Percentiles rank a stretch among this genome's conserved stretches.
Evolutionary conservation across 2,329 filamentous ascomycete genomes (phyloP).

Genomic region (Metarhizium album): DNA sequence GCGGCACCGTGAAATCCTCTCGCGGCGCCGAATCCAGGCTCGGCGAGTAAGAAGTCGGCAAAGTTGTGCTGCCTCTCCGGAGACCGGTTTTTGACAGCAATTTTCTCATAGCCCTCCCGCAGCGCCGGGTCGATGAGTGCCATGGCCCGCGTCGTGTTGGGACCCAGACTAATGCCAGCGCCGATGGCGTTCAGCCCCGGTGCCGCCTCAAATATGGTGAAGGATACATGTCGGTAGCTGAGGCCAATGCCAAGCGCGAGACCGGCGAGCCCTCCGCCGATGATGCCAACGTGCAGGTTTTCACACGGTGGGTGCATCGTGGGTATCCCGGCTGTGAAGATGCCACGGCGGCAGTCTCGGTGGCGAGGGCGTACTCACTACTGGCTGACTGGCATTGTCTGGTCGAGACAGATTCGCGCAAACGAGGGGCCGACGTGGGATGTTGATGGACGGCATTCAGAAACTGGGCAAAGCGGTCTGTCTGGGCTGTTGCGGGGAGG

Average conservation of each 20-base stretch:
- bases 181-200: conserved; percentile 33
- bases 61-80: conserved; percentile 2
- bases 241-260: conserved; percentile 37
- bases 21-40: not conserved
- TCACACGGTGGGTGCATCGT: not conserved
- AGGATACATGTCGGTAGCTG: conserved; percentile 28
- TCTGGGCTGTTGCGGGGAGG: no score
- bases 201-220: conserved; percentile 36
- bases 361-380: no score
- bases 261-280: conserved; percentile 42
- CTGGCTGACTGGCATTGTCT: no score
- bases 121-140: conserved; percentile 24
- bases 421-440: no score
- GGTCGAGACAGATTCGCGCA: no score
- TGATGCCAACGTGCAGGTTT: conserved; percentile 23
- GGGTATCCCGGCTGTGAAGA: not conserved
- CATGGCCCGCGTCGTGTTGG: conserved; percentile 40
- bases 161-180: conserved; percentile 40
- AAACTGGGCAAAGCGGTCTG: not conserved
- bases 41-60: not conserved
- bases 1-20: not conserved
- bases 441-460: not conserved
- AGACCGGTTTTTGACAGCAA: conserved; percentile 7
- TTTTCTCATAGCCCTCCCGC: conserved; percentile 16
- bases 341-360: no score